Conservation (phyloP, 2,329 filamentous ascomycete species). For the Aspergillus novofumigatus region DNA sequence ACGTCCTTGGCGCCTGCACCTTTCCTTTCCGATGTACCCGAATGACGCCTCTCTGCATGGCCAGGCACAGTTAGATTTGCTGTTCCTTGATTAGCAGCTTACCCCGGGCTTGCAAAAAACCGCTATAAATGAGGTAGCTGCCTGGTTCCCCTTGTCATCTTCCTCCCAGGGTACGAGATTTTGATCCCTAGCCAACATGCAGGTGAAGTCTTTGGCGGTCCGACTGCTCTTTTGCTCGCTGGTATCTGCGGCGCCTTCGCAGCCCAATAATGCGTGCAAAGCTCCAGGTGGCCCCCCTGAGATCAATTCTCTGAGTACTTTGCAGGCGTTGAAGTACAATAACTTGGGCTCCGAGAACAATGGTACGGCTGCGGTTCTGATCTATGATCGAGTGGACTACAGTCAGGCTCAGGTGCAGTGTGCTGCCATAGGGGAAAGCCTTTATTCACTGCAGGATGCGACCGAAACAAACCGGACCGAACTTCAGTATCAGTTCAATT, state of each 20-base stretch:
- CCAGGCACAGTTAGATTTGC: neutral
- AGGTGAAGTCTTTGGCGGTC: constrained; percentile 6
- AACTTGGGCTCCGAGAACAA: constrained; percentile 22
- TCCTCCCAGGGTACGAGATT: neutral
- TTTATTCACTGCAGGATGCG: constrained; percentile 11
- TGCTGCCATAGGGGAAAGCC: constrained; percentile 19
- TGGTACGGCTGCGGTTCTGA: constrained; percentile 20
- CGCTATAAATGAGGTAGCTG: neutral
- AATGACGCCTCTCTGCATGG: neutral
- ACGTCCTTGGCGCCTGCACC: neutral
- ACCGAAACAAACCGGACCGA: constrained; percentile 12
- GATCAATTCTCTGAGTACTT: constrained; percentile 13
- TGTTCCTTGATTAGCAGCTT: neutral
- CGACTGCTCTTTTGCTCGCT: constrained; percentile 9
- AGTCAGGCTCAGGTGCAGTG: constrained; percentile 14
- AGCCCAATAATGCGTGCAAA: neutral
- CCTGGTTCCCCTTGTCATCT: neutral
- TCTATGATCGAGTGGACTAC: constrained; percentile 10
- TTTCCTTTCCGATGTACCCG: neutral
- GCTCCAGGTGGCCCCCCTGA: neutral
- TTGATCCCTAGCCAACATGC: constrained; percentile 6
- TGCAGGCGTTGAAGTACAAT: constrained; percentile 24
- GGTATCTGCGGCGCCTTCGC: constrained; percentile 8
- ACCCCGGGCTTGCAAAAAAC: neutral
- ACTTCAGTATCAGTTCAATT: constrained; percentile 22